phyloP scores from a whole-genome alignment of 2,329 filamentous ascomycete genomes.

The Alternaria sp. region DNA sequence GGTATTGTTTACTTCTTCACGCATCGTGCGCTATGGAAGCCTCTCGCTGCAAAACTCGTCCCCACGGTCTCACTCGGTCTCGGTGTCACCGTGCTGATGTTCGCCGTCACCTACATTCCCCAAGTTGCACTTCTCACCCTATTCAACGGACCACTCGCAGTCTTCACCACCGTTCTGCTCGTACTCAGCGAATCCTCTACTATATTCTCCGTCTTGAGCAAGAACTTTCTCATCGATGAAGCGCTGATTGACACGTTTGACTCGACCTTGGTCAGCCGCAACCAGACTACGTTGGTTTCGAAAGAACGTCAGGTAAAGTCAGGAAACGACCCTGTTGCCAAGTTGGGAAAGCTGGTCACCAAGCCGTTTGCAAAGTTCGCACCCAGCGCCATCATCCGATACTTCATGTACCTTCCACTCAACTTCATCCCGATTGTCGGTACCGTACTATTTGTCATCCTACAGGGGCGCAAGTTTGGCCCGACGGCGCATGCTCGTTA shows the following conservation, averaged over 20 bases:
- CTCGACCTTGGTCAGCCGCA: slow-evolving; percentile 67
- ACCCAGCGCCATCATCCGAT: slow-evolving; percentile 72
- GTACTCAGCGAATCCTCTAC: slow-evolving; percentile 63
- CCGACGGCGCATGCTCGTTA: slow-evolving; percentile 71
- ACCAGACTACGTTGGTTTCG: slow-evolving; percentile 70
- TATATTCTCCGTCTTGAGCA: slow-evolving; percentile 63
- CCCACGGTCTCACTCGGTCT: slow-evolving; percentile 75
- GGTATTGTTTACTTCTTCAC: slow-evolving; percentile 68
- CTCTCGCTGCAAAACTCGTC: slow-evolving; percentile 64
- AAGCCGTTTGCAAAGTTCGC: slow-evolving; percentile 64
- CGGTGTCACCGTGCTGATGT: slow-evolving; percentile 81
- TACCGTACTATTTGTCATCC: slow-evolving; percentile 78
- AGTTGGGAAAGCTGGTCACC: slow-evolving; percentile 65
- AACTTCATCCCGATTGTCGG: slow-evolving; percentile 94
- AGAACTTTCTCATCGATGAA: slow-evolving; percentile 80
- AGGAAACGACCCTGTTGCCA: slow-evolving; percentile 61
- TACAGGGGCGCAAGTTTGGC: slow-evolving; percentile 68
- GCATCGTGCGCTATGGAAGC: slow-evolving; percentile 67
- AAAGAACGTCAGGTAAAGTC: slow-evolving; percentile 77
- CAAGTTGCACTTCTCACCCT: slow-evolving; percentile 85
- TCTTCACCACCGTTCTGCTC: slow-evolving; percentile 75
- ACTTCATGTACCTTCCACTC: slow-evolving; percentile 85
- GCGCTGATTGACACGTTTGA: slow-evolving; percentile 91
- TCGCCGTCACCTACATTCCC: slow-evolving; percentile 84
- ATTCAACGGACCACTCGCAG: slow-evolving; percentile 83